phyloP scores from a whole-genome alignment of 768 basidiomycete genomes.

The Arthromyces matolae region DNA sequence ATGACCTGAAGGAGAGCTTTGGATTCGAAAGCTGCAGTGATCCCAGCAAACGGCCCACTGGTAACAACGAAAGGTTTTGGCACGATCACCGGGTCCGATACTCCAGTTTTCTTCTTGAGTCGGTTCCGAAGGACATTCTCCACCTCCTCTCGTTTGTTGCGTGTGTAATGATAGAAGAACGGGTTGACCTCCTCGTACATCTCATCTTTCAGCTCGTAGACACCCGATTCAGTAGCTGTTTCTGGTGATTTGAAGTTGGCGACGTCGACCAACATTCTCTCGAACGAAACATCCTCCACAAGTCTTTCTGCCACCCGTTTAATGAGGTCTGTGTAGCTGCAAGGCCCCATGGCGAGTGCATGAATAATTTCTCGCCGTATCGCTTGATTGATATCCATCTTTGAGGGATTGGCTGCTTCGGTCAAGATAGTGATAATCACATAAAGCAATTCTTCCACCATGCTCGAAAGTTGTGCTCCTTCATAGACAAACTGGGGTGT shows the following conservation, averaged over 20 bases:
- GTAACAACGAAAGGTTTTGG: conserved; percentile 67
- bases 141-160: conserved; percentile 91
- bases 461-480: conserved; percentile 63
- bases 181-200: conserved; percentile 87
- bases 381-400: conserved; percentile 57
- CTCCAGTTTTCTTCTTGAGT: conserved; percentile 59
- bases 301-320: conserved; percentile 89
- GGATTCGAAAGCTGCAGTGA: conserved; percentile 64
- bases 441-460: conserved; percentile 91
- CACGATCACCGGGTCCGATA: conserved; percentile 66
- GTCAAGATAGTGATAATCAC: conserved; percentile 83
- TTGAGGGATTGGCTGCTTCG: conserved; percentile 73
- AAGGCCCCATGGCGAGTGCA: conserved; percentile 82
- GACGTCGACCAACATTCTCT: conserved; percentile 71
- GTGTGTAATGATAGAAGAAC: conserved; percentile 92
- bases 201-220: conserved; percentile 86
- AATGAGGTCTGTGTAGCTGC: conserved; percentile 85
- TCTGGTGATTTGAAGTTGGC: conserved; percentile 83
- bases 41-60: conserved; percentile 62
- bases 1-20: conserved; percentile 75
- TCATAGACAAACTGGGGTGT: conserved; percentile 62
- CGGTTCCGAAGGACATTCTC: conserved; percentile 69
- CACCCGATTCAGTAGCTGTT: conserved; percentile 69
- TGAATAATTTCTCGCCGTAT: conserved; percentile 88
- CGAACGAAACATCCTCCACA: conserved; percentile 80